Evolutionary conservation across 768 basidiomycete genomes (phyloP), one percentile per base, ranked within the genome.

Genomic region (Candolleomyces eurysporus): DNA sequence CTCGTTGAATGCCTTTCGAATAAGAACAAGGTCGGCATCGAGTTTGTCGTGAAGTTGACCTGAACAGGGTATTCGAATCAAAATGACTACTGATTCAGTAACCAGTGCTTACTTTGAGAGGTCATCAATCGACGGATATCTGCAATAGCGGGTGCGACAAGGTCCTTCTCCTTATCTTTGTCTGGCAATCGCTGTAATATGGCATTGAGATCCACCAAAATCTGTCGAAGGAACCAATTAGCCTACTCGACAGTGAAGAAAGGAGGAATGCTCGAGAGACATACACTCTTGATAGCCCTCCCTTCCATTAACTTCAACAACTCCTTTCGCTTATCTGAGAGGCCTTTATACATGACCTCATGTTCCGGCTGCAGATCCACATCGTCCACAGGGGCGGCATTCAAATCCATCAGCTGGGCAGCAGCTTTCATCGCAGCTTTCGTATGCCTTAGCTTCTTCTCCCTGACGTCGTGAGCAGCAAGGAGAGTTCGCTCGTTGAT

Each of bases 401-500:
- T 71, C 21, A 69, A 71, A 8, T 69, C 67, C n/a, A 68, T 31
- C 72, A 46, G 6, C 2, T 36, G 6, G 36, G 70, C 74, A 6
- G 76, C 74, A 51, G 89, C 88, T 52, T 81, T 85, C 63, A 79
- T 73, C 0, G 92, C 90, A 1, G 88, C 90, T 49, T 84, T 84
- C 0, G 92, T 93, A 30, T 79, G 80, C 31, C 93, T 82, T 21
- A 74, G 64, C 58, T 84, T 87, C 64, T 82, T 86, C 69, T 92
- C 88, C 61, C 78, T 73, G 17, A 80, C 82, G 61, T 94, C 90
- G 60, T 90, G 88, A 0, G 81, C 82, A 43, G 90, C 91, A 6
- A 96, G 78, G 6, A 89, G 72, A 0, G 90, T 94, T 30, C 93
- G 82, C 69, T 94, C 91, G 50, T 89, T 88, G 22, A 84, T 76